Conservation (phyloP, 495 filamentous ascomycete species). For the Halenospora varia region DNA sequence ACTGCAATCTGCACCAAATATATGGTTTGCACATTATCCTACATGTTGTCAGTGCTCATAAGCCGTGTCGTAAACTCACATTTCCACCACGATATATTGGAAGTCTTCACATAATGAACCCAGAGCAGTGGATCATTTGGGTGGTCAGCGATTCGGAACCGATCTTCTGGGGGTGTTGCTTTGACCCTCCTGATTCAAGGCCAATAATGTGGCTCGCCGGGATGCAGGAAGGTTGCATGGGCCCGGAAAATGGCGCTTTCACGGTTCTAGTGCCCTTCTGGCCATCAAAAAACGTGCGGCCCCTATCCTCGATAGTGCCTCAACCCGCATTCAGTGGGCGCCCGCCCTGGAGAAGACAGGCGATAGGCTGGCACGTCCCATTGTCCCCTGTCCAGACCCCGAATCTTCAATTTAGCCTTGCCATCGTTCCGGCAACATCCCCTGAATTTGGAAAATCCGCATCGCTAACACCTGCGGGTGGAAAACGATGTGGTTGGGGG, state of each 20-base stretch:
- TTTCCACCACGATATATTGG: too few relatives aligned
- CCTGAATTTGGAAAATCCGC: not conserved
- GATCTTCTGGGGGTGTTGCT: too few relatives aligned
- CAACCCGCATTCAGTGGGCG: not conserved
- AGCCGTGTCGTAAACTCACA: too few relatives aligned
- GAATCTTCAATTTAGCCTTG: not conserved
- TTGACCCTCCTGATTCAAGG: not conserved
- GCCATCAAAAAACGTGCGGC: not conserved
- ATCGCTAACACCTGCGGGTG: not conserved
- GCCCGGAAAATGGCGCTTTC: not conserved
- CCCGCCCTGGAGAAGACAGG: not conserved
- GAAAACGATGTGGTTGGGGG: not conserved
- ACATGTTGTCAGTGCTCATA: too few relatives aligned
- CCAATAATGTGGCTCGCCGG: not conserved
- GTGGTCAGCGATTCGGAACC: too few relatives aligned
- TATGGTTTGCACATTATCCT: too few relatives aligned
- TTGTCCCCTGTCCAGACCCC: not conserved
- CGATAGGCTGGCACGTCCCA: not conserved
- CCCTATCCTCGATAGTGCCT: too few relatives aligned
- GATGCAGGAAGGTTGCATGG: not conserved
- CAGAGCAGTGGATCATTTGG: not conserved
- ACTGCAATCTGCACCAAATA: too few relatives aligned
- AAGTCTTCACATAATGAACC: not conserved
- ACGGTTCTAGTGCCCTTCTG: not conserved
- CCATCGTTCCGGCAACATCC: not conserved